These are phyloP conservation scores for Talaromyces sp. DNA, from an alignment of 2,329 filamentous ascomycete species.

Conservation along the genomic window DNA sequence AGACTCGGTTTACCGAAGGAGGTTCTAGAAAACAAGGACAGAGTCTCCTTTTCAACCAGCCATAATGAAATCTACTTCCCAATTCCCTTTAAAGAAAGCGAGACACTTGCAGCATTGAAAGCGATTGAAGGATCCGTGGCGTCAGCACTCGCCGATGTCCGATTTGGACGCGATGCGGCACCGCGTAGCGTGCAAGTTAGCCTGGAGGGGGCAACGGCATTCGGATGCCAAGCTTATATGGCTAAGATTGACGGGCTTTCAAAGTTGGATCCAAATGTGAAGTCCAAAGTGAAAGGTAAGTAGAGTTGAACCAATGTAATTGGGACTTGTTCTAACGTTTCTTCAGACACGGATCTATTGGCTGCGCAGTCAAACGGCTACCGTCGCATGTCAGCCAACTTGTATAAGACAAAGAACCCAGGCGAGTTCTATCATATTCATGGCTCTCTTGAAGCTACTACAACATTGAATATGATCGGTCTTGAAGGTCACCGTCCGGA, in stretches of 20 bases:
- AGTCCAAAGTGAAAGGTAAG: constrained; percentile 42
- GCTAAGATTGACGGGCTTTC: constrained; percentile 44
- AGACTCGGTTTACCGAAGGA: constrained; percentile 36
- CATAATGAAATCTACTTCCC: constrained; percentile 44
- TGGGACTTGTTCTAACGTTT: constrained; percentile 6
- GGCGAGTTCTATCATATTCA: constrained; percentile 76
- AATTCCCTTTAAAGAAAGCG: constrained; percentile 56
- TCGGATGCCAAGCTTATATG: constrained; percentile 47
- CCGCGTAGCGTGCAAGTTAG: constrained; percentile 40
- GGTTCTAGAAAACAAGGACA: constrained; percentile 34
- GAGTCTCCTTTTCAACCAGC: constrained; percentile 40
- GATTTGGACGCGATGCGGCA: constrained; percentile 47
- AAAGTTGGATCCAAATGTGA: constrained; percentile 42
- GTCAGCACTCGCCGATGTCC: constrained; percentile 61
- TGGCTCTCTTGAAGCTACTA: constrained; percentile 71
- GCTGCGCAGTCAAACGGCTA: constrained; percentile 72
- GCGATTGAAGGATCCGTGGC: constrained; percentile 63
- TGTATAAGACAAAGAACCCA: constrained; percentile 68
- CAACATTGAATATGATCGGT: constrained; percentile 70
- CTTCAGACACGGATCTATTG: constrained; percentile 69
- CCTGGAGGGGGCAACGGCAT: constrained; percentile 44
- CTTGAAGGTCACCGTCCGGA: constrained; percentile 64
- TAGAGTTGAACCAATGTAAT: neutral
- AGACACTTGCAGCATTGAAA: constrained; percentile 59
- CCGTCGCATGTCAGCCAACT: constrained; percentile 70